These are phyloP conservation scores for Tricholoma sp. DNA, from an alignment of 768 basidiomycete genomes.

Conservation along the genomic window DNA sequence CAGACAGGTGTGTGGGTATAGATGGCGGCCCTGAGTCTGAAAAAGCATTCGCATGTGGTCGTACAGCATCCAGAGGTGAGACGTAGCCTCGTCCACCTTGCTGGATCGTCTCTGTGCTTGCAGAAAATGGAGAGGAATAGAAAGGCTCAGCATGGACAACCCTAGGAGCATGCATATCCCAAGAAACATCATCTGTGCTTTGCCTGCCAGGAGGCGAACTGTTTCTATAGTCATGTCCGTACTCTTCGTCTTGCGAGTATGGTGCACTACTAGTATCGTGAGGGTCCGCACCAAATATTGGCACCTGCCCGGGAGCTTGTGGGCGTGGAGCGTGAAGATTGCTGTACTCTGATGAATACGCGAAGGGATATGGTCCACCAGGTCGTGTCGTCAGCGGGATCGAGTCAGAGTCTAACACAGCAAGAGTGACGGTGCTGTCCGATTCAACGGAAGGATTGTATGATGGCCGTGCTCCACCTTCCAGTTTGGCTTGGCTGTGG, in stretches of 20 bases:
- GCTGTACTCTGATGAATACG: conserved; percentile 29
- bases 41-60: neutral
- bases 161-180: conserved; percentile 21
- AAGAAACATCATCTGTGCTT: conserved; percentile 28
- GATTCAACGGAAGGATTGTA: conserved; percentile 14
- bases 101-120: conserved; percentile 3
- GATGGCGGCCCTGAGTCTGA: neutral
- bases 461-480: conserved; percentile 20
- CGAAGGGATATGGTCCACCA: conserved; percentile 22
- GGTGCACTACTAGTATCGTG: neutral
- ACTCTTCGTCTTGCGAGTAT: conserved; percentile 7
- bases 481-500: conserved; percentile 50
- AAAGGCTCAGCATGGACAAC: conserved; percentile 10
- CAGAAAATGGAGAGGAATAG: neutral
- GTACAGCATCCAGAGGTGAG: neutral
- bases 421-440: conserved; percentile 21
- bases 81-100: neutral
- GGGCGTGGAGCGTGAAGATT: conserved; percentile 50
- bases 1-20: neutral
- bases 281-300: conserved; percentile 9
- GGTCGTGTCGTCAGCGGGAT: conserved; percentile 36
- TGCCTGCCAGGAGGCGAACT: conserved; percentile 11
- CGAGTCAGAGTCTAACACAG: conserved; percentile 25
- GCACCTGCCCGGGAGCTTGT: conserved; percentile 13
- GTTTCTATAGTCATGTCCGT: conserved; percentile 8